Base-by-base conservation (phyloP, 2,329 filamentous ascomycete genomes). In the Hymenoscyphus repandus region DNA sequence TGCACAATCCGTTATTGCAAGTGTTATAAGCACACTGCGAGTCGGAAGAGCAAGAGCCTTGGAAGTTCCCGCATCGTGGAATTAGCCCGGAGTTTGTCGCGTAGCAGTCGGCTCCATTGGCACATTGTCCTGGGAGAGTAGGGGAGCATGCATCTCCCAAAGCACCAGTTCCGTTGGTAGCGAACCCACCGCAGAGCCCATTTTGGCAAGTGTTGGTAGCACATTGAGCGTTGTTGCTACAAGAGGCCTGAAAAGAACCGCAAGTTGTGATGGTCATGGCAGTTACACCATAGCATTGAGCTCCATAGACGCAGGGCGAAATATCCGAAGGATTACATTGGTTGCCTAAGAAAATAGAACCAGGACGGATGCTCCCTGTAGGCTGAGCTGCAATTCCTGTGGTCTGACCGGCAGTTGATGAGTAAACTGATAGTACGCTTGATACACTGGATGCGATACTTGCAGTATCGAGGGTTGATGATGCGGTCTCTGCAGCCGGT, bases 11-110 rank as follows among this genome's bases (percentile, higher is more conserved):
- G 1, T 45, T 15, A 4, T 45, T 18, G 27, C 56, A 58, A 6
- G 52, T 58, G 30, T 58, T 58, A 40, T 41, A 46, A 6, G 56
- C 56, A 42, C 56, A 58, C 22, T 58, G 54, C 5, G 33, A 38
- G 20, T 55, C 49, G 7, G 18, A 32, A 1, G 37, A 38, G 40
- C 56, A 58, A 17, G 5, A 22, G 1, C 52, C 48, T 44, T 52
- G 48, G 47, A 53, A 53, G n/a, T 47, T 51, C 1, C 56, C 56
- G 45, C 56, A 58, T 12, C 32, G 27, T 5, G 51, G 45, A 7
- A 52, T 51, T 6, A 43, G 34, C 15, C 30, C 45, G 12, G 22
- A 47, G n/a, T 54, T 55, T 11, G 36, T 30, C 2, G 51, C 47
- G 38, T 57, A 55, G 34, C 56, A 58, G 15, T 45, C 31, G 1